Conservation (phyloP, 345 rosid species). For the Excoecaria cochinchinensis region DNA sequence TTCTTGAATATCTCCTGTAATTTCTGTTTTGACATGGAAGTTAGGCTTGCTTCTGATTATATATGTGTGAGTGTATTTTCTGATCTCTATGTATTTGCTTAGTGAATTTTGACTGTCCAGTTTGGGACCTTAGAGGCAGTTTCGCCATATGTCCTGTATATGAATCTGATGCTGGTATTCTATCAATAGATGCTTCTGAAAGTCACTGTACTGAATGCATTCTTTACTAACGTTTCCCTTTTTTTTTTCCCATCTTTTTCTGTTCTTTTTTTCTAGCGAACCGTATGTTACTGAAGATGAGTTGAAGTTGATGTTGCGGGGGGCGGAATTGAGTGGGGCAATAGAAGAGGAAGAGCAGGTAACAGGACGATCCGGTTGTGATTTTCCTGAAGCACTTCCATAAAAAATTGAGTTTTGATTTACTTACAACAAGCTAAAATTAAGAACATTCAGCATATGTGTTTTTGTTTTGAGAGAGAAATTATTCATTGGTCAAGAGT, state of each 20-base stretch:
- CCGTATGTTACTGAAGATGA: constrained; percentile 98
- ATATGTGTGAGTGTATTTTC: not conserved
- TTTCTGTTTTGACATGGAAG: constrained; percentile 4
- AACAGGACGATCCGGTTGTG: constrained; percentile 9
- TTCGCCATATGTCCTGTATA: not conserved
- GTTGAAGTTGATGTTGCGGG: constrained; percentile 89
- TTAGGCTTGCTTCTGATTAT: not conserved
- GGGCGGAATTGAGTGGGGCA: constrained; percentile 98
- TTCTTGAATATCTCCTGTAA: not conserved
- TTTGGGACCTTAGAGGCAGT: not conserved
- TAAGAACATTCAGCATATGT: not conserved
- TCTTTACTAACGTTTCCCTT: not conserved
- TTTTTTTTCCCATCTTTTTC: constrained; percentile 11
- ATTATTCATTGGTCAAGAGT: not conserved
- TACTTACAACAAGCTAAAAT: not conserved
- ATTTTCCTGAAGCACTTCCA: not conserved
- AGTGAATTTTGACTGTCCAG: not conserved
- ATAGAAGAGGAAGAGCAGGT: constrained; percentile 99
- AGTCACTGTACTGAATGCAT: not conserved
- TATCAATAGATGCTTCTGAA: not conserved
- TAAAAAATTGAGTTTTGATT: not conserved
- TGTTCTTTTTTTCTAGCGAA: constrained; percentile 45
- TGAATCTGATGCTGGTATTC: not conserved
- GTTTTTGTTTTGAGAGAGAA: not conserved
- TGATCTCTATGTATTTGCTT: not conserved